phyloP scores from a whole-genome alignment of 1,284 basidiomycete genomes.

The Ustilago lituana region DNA sequence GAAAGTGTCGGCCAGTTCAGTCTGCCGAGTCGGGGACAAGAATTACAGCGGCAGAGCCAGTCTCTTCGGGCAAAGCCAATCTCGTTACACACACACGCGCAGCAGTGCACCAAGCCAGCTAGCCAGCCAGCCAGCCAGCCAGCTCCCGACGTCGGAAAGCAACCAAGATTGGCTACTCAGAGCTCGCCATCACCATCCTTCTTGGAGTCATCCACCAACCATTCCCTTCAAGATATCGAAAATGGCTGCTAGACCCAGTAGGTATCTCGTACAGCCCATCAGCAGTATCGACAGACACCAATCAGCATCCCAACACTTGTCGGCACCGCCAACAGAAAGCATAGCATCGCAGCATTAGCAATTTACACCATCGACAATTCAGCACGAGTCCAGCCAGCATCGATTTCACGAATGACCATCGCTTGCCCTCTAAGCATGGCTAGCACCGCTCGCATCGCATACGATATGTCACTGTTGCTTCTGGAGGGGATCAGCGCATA shows the following conservation, averaged over 20 bases:
- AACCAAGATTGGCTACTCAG: constrained; percentile 32
- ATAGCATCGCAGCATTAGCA: not conserved
- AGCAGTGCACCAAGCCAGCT: not conserved
- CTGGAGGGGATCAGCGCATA: too few relatives aligned
- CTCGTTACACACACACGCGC: too few relatives aligned
- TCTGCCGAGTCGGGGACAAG: too few relatives aligned
- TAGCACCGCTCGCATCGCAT: too few relatives aligned
- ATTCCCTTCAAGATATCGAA: constrained; percentile 56
- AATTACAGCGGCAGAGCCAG: constrained; percentile 18
- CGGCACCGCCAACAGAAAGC: too few relatives aligned
- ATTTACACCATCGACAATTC: not conserved
- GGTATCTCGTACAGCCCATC: constrained; percentile 30
- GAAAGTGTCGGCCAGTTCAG: too few relatives aligned
- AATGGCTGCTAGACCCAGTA: constrained; percentile 62
- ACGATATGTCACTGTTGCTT: too few relatives aligned
- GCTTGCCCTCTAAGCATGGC: too few relatives aligned
- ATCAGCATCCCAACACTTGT: not conserved
- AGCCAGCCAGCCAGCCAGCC: not conserved
- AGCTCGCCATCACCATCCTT: constrained; percentile 46
- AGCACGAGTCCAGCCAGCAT: constrained; percentile 3
- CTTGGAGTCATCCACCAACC: constrained; percentile 50
- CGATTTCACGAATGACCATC: not conserved
- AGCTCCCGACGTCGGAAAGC: not conserved
- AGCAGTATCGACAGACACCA: constrained; percentile 9
- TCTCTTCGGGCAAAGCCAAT: not conserved